Evolutionary conservation across 768 basidiomycete genomes (phyloP), one percentile per base, ranked within the genome.

Genomic region (Rossbeevera mucosa): DNA sequence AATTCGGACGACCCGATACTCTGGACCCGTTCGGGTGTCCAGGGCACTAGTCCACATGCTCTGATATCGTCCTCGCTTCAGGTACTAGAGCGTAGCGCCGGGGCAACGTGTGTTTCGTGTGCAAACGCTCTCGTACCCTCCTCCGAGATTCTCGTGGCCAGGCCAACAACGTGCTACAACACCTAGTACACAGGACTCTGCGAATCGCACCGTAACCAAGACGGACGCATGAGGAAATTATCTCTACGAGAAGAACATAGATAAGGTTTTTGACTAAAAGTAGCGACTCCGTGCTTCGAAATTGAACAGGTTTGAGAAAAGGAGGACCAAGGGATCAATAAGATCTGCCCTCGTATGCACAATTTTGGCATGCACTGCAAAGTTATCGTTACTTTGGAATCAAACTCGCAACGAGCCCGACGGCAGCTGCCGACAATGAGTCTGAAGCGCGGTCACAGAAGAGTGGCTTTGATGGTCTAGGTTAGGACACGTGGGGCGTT

Each of bases 261-360:
- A 64, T 64, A 64, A 61, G 59, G 64, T 64, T 64, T 64, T 64
- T 61, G 47, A 33, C 64, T 64, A 64, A 64, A 63, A 44, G 55
- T 41, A 53, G 61, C 55, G 49, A 51, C 22, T 46, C 53, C 59
- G 58, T 54, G 55, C 58, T 64, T 64, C 61, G 49, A 52, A 51
- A 58, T 60, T 51, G 54, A 62, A 65, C 63, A 25, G 45, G 41
- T 55, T 52, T 54, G 49, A 58, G 51, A 44, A 44, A 48, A 25
- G 47, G 44, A 47, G 38, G 44, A 46, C 52, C 50, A 48, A 53
- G 51, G 51, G 16, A 42, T 48, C 59, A 60, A 58, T 46, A 56
- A 59, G 64, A 65, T 60, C 55, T 60, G 38, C 21, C 21, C 48
- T 47, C 40, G 52, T 50, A 51, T 44, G 22, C 38, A 60, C 50